These are phyloP conservation scores for Cornus controversa DNA, from an alignment of 148 eudicot species.

Conservation along the genomic window DNA sequence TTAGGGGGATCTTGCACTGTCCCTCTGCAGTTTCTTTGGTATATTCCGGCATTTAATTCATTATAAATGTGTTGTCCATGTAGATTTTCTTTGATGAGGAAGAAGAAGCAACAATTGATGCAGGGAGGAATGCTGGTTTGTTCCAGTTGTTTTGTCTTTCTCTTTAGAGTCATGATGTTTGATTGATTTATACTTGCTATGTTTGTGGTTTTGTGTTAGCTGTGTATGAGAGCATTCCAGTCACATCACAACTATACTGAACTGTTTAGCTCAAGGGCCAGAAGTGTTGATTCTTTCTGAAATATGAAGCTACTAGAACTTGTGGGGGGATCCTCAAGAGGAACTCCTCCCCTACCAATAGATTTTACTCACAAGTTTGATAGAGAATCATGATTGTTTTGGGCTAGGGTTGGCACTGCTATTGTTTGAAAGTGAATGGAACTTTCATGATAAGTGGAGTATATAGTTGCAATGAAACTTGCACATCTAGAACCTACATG, in stretches of 20 bases:
- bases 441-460: no score
- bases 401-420: no score
- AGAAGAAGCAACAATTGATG: slow-evolving; percentile 59
- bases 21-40: not conserved
- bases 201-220: not conserved
- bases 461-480: no score
- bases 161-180: not conserved
- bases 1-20: slow-evolving; percentile 5
- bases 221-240: not conserved
- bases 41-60: slow-evolving; percentile 1
- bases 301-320: not conserved
- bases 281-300: not conserved
- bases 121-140: slow-evolving; percentile 66
- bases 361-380: no score
- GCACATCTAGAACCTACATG: no score
- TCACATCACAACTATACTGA: not conserved
- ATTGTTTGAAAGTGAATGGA: no score
- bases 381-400: no score
- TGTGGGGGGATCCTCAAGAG: no score
- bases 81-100: slow-evolving; percentile 69
- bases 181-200: not conserved
- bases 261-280: not conserved
- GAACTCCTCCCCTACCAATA: not conserved
- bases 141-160: slow-evolving; percentile 16
- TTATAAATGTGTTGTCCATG: slow-evolving; percentile 3